Conservation (phyloP, 108 stramenopile genomes). For the Aurantiochytrium sp. region DNA sequence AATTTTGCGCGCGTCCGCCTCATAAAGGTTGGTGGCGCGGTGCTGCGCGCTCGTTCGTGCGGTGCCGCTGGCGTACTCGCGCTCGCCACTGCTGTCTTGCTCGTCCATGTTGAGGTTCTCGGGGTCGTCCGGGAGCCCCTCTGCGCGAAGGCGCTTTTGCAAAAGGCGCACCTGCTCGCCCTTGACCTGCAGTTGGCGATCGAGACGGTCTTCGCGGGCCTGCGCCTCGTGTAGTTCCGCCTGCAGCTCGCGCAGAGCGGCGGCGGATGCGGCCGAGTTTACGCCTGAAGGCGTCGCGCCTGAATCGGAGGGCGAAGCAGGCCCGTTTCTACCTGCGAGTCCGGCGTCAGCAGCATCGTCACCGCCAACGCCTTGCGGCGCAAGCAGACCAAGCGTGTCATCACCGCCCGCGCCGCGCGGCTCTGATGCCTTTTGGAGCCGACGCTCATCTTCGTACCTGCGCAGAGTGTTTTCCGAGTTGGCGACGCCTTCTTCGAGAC, state of each 20-base stretch:
- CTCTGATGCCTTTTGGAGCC: background rate
- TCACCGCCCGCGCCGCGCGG: background rate
- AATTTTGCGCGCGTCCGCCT: slow-evolving; percentile 17
- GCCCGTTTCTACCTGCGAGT: no score
- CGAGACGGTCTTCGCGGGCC: background rate
- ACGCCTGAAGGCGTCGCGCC: background rate
- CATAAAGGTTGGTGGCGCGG: background rate
- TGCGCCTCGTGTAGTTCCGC: background rate
- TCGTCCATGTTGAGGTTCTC: background rate
- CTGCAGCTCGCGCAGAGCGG: background rate
- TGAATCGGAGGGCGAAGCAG: no score
- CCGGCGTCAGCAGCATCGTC: no score
- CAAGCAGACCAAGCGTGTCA: no score
- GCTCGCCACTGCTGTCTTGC: background rate
- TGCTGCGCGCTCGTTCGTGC: background rate
- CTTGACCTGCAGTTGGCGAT: background rate
- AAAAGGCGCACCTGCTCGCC: background rate
- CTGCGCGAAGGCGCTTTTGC: background rate
- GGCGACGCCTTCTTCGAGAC: slow-evolving; percentile 32
- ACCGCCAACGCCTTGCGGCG: no score
- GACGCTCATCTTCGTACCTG: background rate
- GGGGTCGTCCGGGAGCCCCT: background rate
- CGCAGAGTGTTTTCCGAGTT: slow-evolving; percentile 30
- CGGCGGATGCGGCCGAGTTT: background rate
- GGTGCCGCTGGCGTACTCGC: background rate